Evolutionary conservation across 2,329 filamentous ascomycete species (phyloP).

Genomic region (Dryadomyces quercivorus): DNA sequence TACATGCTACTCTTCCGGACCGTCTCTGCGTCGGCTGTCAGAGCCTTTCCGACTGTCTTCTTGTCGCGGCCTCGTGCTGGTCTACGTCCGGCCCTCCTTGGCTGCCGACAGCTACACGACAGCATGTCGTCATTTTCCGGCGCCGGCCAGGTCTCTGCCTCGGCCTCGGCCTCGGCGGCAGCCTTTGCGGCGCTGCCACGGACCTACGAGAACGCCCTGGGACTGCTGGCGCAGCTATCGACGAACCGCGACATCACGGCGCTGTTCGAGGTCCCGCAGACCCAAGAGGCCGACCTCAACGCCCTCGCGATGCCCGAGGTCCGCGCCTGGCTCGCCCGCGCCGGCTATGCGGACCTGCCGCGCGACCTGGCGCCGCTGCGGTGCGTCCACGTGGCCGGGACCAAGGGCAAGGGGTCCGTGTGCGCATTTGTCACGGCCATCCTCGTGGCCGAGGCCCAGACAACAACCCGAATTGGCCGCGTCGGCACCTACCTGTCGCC

Average conservation of each 20-base stretch:
- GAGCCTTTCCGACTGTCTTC: too few relatives aligned
- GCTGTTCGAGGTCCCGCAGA: conserved; percentile 28
- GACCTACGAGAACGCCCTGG: conserved; percentile 54
- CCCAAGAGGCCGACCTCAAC: conserved; percentile 44
- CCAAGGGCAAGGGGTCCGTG: conserved; percentile 88
- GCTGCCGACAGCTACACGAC: too few relatives aligned
- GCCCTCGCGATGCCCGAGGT: conserved; percentile 70
- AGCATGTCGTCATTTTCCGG: too few relatives aligned
- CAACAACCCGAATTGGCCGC: conserved; percentile 16
- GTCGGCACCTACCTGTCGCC: conserved; percentile 78
- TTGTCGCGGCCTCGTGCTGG: too few relatives aligned
- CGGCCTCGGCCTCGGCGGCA: neutral
- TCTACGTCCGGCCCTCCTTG: too few relatives aligned
- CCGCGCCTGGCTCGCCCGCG: conserved; percentile 60
- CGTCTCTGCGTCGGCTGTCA: too few relatives aligned
- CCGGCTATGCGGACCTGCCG: conserved; percentile 49
- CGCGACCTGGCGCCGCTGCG: conserved; percentile 29
- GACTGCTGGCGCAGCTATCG: conserved; percentile 63
- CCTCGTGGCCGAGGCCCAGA: conserved; percentile 30
- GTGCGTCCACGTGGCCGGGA: conserved; percentile 77
- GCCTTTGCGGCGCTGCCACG: conserved; percentile 18
- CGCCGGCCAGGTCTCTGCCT: neutral
- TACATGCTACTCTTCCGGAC: too few relatives aligned
- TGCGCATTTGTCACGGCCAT: conserved; percentile 75
- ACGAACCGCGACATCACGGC: conserved; percentile 59